Percentiles rank a stretch among this genome's conserved stretches.
Evolutionary conservation across 441 rosid species (phyloP).

Genomic region (Melastoma candidum): DNA sequence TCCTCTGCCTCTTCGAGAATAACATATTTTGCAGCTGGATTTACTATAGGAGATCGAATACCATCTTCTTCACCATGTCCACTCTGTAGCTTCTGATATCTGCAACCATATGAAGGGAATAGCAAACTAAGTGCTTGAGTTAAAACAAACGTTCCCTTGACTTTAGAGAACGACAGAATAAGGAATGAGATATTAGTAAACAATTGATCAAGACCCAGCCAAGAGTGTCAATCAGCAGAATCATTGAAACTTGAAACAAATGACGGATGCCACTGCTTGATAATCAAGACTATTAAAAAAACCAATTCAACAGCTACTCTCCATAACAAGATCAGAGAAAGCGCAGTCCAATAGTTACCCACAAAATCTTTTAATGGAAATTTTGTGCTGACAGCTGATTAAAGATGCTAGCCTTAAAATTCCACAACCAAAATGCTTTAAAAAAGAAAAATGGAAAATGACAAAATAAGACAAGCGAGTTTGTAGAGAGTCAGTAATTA

Average conservation of each 20-base stretch:
- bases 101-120: not conserved
- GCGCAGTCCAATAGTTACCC: no score
- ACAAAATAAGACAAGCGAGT: not conserved
- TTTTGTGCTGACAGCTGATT: no score
- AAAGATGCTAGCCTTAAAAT: no score
- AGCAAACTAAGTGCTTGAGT: not conserved
- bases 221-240: no score
- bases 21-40: constrained; percentile 10
- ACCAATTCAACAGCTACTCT: no score
- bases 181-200: not conserved
- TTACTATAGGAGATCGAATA: not conserved
- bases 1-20: constrained; percentile 15
- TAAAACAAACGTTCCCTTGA: not conserved
- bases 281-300: no score
- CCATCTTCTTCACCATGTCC: not conserved
- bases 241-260: no score
- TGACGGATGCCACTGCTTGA: no score
- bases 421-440: not conserved
- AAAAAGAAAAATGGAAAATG: not conserved
- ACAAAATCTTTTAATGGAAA: no score
- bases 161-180: not conserved
- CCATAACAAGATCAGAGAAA: no score
- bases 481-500: constrained; percentile 1
- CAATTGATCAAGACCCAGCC: no score
- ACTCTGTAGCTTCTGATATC: constrained; percentile 12